A percentile compares a stretch with the other conserved stretches of the same genome.
Conservation (phyloP, 257 asterid genomes). For the Solanum ossicruentum region DNA sequence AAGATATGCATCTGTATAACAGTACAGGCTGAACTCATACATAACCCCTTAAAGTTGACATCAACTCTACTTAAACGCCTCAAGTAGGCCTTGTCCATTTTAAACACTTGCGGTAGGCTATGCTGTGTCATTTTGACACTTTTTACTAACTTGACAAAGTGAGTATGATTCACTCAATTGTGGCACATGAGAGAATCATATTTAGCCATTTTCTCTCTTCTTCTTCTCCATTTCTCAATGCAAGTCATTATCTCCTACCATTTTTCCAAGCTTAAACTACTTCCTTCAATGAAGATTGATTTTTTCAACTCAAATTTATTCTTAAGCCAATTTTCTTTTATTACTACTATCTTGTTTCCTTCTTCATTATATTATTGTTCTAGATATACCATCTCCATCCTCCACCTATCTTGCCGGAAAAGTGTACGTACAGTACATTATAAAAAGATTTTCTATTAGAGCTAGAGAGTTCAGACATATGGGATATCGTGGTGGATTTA, state of each 20-base stretch:
- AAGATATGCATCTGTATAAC: not conserved
- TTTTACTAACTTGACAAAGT: not conserved
- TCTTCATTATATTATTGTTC: not conserved
- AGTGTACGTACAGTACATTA: not conserved
- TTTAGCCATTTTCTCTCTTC: not conserved
- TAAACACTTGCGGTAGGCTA: not conserved
- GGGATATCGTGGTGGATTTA: too few species aligned
- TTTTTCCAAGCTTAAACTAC: not conserved
- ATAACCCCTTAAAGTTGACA: too few species aligned
- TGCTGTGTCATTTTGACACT: not conserved
- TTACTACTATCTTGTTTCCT: not conserved
- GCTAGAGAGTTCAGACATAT: too few species aligned
- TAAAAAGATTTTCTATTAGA: too few species aligned
- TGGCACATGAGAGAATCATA: not conserved
- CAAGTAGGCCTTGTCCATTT: not conserved
- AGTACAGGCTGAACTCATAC: too few species aligned
- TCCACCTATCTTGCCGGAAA: not conserved
- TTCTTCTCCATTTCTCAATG: not conserved
- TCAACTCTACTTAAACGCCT: not conserved
- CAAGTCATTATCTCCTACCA: not conserved
- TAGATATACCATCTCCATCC: not conserved
- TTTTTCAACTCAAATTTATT: not conserved
- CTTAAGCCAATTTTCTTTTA: not conserved
- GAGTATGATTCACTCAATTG: not conserved
- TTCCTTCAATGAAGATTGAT: not conserved